Evolutionary conservation across 495 filamentous ascomycete species (phyloP).

Genomic region (Monascus purpureus): DNA sequence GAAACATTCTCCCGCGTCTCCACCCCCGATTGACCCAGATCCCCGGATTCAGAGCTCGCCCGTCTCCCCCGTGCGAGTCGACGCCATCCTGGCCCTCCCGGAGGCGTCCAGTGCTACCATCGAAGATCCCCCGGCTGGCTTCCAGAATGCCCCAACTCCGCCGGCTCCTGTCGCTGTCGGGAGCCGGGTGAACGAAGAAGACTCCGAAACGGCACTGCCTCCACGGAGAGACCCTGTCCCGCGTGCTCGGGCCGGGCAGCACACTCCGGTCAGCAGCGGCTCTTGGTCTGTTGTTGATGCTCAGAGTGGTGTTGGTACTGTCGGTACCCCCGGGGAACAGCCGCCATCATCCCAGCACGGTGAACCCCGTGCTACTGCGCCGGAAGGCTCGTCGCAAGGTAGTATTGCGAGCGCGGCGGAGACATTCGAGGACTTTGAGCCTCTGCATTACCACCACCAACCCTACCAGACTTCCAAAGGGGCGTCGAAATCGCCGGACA

Average conservation of each 20-base stretch:
- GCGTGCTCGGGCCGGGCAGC: slow-evolving; percentile 7
- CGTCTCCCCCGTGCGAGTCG: slow-evolving; percentile 28
- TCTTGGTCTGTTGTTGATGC: slow-evolving; percentile 28
- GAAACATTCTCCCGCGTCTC: slow-evolving; percentile 12
- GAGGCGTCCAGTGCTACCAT: slow-evolving; percentile 19
- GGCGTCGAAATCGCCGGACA: slow-evolving; percentile 11
- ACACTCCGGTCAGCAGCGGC: slow-evolving; percentile 24
- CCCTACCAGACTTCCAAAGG: slow-evolving; percentile 13
- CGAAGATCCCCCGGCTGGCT: slow-evolving; percentile 7
- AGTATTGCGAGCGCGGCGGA: slow-evolving; percentile 26
- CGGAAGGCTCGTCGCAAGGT: slow-evolving; percentile 19
- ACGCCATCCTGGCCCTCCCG: slow-evolving; percentile 17
- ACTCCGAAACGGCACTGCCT: slow-evolving; percentile 26
- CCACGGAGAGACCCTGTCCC: slow-evolving; percentile 25
- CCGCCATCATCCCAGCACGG: slow-evolving; percentile 16
- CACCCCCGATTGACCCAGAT: slow-evolving; percentile 8
- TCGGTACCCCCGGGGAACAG: slow-evolving; percentile 9
- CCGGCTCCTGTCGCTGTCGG: slow-evolving; percentile 13
- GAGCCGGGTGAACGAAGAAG: slow-evolving; percentile 21
- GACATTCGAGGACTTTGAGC: slow-evolving; percentile 25
- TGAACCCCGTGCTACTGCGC: background rate
- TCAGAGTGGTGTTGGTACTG: slow-evolving; percentile 11
- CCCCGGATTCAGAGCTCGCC: slow-evolving; percentile 20
- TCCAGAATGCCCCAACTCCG: slow-evolving; percentile 12
- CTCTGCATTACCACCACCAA: slow-evolving; percentile 38